A percentile compares a stretch with the other conserved stretches of the same genome.
Conservation (phyloP, 2,329 filamentous ascomycete species). For the Nannizziopsis barbatae region DNA sequence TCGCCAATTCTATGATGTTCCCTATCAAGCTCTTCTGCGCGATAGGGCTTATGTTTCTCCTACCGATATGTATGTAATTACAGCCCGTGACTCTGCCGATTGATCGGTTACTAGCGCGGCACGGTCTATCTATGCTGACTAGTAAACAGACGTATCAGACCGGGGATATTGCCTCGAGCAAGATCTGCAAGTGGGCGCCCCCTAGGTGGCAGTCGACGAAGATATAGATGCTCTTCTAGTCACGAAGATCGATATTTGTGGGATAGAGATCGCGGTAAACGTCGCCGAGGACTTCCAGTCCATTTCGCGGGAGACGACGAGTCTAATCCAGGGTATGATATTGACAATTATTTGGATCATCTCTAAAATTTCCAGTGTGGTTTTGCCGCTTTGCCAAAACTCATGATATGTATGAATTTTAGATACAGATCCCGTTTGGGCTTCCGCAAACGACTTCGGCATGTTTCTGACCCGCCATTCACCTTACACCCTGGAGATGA, state of each 20-base stretch:
- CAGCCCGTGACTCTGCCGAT: no score
- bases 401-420: neutral
- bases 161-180: no score
- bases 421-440: conserved; percentile 7
- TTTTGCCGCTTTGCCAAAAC: neutral
- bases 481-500: neutral
- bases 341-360: neutral
- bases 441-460: neutral
- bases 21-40: neutral
- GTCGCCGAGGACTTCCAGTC: neutral
- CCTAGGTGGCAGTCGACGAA: neutral
- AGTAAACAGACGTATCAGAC: no score
- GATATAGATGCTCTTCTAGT: neutral
- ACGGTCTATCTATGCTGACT: no score
- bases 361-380: neutral
- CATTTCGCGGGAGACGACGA: conserved; percentile 7
- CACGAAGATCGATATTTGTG: neutral
- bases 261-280: neutral
- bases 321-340: conserved; percentile 7
- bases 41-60: neutral
- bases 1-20: neutral
- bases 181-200: no score
- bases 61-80: neutral
- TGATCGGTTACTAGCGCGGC: no score
- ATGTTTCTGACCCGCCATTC: neutral